These are phyloP conservation scores for Cubamyces lactineus DNA, from an alignment of 768 basidiomycete species.

Conservation along the genomic window DNA sequence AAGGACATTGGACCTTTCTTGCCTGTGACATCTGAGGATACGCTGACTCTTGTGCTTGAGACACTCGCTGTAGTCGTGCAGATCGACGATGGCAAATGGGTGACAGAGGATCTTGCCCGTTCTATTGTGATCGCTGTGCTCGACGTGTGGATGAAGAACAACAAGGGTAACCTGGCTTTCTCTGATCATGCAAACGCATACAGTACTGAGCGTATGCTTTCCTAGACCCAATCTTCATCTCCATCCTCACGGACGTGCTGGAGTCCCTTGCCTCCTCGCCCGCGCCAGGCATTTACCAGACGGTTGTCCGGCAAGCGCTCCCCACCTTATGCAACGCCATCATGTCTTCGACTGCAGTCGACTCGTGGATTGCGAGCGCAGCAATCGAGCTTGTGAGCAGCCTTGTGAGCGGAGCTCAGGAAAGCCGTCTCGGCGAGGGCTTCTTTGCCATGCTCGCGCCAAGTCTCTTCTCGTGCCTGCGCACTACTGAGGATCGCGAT, in stretches of 20 bases:
- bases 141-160: slow-evolving; percentile 86
- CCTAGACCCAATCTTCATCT: slow-evolving; percentile 86
- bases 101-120: slow-evolving; percentile 64
- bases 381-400: slow-evolving; percentile 82
- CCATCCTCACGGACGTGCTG: slow-evolving; percentile 82
- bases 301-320: slow-evolving; percentile 72
- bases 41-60: slow-evolving; percentile 85
- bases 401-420: slow-evolving; percentile 66
- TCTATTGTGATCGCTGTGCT: slow-evolving; percentile 69
- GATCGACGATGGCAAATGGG: slow-evolving; percentile 73
- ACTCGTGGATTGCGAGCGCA: slow-evolving; percentile 77
- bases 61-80: slow-evolving; percentile 80
- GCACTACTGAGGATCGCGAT: slow-evolving; percentile 81
- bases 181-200: neutral
- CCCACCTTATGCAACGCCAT: slow-evolving; percentile 75
- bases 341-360: slow-evolving; percentile 54
- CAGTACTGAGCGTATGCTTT: slow-evolving; percentile 12
- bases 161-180: slow-evolving; percentile 59
- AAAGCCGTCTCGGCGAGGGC: slow-evolving; percentile 73
- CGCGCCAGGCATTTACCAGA: slow-evolving; percentile 63
- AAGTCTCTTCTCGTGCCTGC: slow-evolving; percentile 70
- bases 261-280: slow-evolving; percentile 66
- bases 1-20: slow-evolving; percentile 85
- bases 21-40: slow-evolving; percentile 80
- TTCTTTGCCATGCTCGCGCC: slow-evolving; percentile 80